Base-by-base conservation (phyloP, 192 early-diverging fungal genomes). In the Coemansia sp. region DNA sequence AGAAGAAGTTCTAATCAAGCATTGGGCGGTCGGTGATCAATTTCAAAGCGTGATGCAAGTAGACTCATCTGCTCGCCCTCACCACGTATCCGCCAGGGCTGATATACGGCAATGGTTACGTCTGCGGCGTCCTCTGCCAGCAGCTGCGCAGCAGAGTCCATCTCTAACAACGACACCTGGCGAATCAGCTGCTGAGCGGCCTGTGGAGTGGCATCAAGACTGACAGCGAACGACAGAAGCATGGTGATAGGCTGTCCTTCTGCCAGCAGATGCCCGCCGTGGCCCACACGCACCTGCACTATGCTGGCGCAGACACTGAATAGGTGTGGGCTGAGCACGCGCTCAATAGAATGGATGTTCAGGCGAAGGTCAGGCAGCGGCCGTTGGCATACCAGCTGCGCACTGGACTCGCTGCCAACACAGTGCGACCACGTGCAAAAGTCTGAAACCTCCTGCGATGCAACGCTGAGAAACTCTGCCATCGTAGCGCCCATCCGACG, bases 381-480 rank as follows among this genome's bases (percentile, higher is more conserved):
- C 51, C 45, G 54, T 22, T 59, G 59, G 25, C 67, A 69, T 1
- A 64, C 64, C 16, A 69, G 64, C 35, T 53, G 58, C 14, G 52
- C 38, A n/a, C 31, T 50, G 12, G 64, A 29, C n/a, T 59, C 59
- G 37, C 60, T 45, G 61, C 21, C 45, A 31, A 80, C 38, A 19
- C 77, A 66, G 67, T 80, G 77, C 61, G 56, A 68, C 77, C 77
- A 80, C 62, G 74, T 65, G 58, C 65, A 57, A 50, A 70, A 80
- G 22, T 67, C 77, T 0, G 77, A 80, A 11, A 39, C 52, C 16
- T 62, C 61, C 27, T 38, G 64, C 19, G 68, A 10, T 16, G 65
- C 41, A 2, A 26, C 65, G 16, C 29, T 16, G 21, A 45, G 26
- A 31, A 80, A 47, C 62, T 74, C 72, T 10, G 68, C 14, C 2